A percentile compares a stretch with the other conserved stretches of the same genome.
These are phyloP conservation scores for Hygrophorus pudorinus DNA, from an alignment of 768 basidiomycete genomes.

Conservation along the genomic window DNA sequence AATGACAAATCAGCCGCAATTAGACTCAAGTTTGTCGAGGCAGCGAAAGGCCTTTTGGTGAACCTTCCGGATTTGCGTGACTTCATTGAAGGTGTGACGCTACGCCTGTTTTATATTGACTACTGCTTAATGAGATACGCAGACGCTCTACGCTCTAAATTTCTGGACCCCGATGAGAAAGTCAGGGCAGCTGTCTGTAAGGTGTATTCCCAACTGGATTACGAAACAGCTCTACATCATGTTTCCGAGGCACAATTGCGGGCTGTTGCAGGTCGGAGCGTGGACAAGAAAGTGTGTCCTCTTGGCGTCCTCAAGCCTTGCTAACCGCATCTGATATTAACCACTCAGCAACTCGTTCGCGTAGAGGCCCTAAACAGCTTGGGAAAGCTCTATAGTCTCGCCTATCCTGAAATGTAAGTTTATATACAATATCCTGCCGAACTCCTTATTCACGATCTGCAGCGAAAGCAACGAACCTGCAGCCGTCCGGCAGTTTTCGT, in stretches of 20 bases:
- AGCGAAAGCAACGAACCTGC: constrained; percentile 75
- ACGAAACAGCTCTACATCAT: constrained; percentile 82
- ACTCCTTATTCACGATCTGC: background rate
- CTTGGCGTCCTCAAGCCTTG: background rate
- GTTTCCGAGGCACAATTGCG: constrained; percentile 55
- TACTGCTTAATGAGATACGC: background rate
- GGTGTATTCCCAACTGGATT: constrained; percentile 76
- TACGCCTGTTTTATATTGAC: background rate
- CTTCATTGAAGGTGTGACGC: constrained; percentile 57
- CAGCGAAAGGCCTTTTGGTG: constrained; percentile 46
- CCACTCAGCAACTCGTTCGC: constrained; percentile 46
- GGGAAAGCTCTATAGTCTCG: constrained; percentile 69
- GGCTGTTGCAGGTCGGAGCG: constrained; percentile 56
- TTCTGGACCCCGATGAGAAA: constrained; percentile 85
- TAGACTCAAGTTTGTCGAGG: constrained; percentile 72
- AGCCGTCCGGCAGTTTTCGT: constrained; percentile 74
- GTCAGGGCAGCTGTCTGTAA: constrained; percentile 80
- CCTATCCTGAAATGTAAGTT: constrained; percentile 84
- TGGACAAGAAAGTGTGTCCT: constrained; percentile 73
- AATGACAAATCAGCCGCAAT: constrained; percentile 67
- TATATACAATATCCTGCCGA: background rate
- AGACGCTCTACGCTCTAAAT: constrained; percentile 56
- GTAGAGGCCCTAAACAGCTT: constrained; percentile 68
- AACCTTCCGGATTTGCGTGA: constrained; percentile 59
- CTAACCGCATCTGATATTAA: background rate